Evolutionary conservation across 2,329 filamentous ascomycete species (phyloP), one percentile per base, ranked within the genome.

Genomic region (Pseudogymnoascus sp.): DNA sequence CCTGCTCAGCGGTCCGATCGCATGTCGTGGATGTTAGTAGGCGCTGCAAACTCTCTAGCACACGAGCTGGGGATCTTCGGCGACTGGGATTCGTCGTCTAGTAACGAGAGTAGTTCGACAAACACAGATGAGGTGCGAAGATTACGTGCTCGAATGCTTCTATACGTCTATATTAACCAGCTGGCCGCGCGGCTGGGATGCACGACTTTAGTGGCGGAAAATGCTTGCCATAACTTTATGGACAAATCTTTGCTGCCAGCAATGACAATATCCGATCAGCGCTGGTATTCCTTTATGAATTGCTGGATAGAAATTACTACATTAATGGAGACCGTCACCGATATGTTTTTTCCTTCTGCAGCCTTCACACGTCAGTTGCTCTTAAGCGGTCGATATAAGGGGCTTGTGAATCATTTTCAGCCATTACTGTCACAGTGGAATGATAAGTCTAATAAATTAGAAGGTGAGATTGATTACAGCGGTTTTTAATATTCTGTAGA

Each of bases 21-120:
- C 2, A 83, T 84, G 80, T 83, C 81, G 0, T 84, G 81, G 81
- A 83, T 82, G 77, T 66, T 83, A 18, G 75, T 84, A 39, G 81
- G 81, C 2, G 79, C 77, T 65, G 81, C 78, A 0, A 66, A 80
- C 22, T 80, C 79, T 2, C 71, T 83, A 11, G 77, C 79, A 1
- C 79, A 82, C 59, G 79, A 82, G 64, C 70, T 82, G 22, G 76
- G 79, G 2, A 71, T 82, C n/a, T 77, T 80, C 63, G 74, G 80
- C 58, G 73, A 76, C 33, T 71, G 73, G 37, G 71, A 71, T 47
- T 68, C 64, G 39, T 43, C 14, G 12, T 6, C 39, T n/a, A 12
- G 12, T 15, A 70, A 70, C 18, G 71, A 15, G 72, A 36, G 41
- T 33, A 11, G 18, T 43, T 61, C 58, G 63, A 71, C 70, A 59